phyloP scores from a whole-genome alignment of 768 basidiomycete genomes.

The Naganishia vaughanmartiniae region DNA sequence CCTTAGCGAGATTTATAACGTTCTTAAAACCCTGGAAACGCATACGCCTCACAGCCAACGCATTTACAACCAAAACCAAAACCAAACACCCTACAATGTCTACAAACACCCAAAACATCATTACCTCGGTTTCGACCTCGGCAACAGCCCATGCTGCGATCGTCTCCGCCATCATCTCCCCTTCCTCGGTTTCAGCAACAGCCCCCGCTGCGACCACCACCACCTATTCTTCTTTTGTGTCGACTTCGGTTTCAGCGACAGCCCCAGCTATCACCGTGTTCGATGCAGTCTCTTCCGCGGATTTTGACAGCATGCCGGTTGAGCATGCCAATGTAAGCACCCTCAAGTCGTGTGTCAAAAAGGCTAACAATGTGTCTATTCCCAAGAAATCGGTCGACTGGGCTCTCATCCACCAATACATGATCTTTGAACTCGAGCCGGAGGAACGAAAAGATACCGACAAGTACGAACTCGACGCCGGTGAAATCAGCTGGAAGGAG shows the following conservation, averaged over 20 bases:
- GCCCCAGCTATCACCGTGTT: no score
- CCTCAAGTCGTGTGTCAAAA: constrained; percentile 2
- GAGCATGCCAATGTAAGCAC: neutral
- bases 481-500: neutral
- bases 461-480: neutral
- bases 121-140: no score
- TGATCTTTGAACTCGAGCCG: neutral
- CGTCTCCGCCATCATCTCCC: no score
- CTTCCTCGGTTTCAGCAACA: neutral
- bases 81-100: no score
- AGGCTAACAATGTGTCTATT: neutral
- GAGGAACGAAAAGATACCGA: neutral
- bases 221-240: no score
- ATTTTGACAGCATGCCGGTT: neutral
- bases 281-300: no score
- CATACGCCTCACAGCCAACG: no score
- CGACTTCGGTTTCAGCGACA: neutral
- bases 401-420: neutral
- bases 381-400: neutral
- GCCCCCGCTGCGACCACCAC: neutral
- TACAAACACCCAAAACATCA: no score
- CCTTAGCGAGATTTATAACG: no score
- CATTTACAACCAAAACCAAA: no score
- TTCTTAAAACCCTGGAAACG: no score
- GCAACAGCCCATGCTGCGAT: neutral